phyloP scores from a whole-genome alignment of 805 yeast genomes.

The Candida nonsorbophila region DNA sequence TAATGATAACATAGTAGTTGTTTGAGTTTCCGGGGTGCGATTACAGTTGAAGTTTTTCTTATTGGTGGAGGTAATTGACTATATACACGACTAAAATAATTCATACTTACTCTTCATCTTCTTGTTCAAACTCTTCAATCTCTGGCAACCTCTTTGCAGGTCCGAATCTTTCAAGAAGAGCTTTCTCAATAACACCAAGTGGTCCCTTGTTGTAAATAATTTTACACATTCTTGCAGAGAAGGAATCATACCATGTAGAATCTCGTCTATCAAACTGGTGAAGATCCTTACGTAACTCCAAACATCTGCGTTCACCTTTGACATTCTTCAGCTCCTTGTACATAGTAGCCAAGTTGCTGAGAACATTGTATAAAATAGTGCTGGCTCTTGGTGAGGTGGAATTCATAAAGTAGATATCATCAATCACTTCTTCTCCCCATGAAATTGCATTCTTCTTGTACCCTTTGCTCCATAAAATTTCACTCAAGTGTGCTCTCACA shows the following conservation, averaged over 20 bases:
- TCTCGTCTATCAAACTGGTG: constrained; percentile 19
- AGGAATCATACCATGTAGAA: constrained; percentile 27
- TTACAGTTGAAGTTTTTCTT: constrained; percentile 1
- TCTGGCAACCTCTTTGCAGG: constrained; percentile 26
- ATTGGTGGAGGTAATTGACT: too few species aligned
- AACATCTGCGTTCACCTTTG: constrained; percentile 21
- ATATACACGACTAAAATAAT: too few species aligned
- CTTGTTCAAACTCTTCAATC: constrained; percentile 37
- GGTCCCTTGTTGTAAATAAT: constrained; percentile 39
- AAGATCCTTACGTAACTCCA: constrained; percentile 17
- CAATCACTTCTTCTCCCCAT: constrained; percentile 39
- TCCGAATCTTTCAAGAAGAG: constrained; percentile 33
- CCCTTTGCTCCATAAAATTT: constrained; percentile 38
- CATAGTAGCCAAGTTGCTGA: constrained; percentile 28
- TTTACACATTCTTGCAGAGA: constrained; percentile 27
- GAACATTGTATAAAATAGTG: constrained; percentile 23
- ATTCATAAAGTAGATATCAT: constrained; percentile 26
- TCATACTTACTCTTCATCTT: constrained; percentile 26
- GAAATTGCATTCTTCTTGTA: constrained; percentile 31
- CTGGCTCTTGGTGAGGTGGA: constrained; percentile 19
- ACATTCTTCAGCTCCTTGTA: constrained; percentile 20
- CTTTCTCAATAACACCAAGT: constrained; percentile 36
- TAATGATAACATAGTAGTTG: constrained; percentile 17
- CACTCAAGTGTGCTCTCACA: constrained; percentile 33
- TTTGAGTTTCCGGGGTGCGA: constrained; percentile 4